phyloP scores from a whole-genome alignment of 2,329 filamentous ascomycete genomes.

The Aspergillus oerlinghausenensis region DNA sequence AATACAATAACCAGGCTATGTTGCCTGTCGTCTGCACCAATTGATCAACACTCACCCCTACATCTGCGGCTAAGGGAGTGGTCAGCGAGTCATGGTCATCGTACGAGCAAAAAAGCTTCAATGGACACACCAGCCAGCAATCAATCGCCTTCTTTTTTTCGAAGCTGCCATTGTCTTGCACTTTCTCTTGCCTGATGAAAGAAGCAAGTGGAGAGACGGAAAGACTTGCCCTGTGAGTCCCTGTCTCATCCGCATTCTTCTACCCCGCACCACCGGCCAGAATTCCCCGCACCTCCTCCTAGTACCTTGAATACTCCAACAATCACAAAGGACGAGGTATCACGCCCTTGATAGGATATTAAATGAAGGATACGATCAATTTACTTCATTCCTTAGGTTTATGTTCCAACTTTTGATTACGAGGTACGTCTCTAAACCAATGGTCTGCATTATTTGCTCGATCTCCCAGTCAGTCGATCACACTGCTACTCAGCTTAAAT shows the following conservation, averaged over 20 bases:
- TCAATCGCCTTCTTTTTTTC: conserved; percentile 16
- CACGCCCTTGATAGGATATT: no score
- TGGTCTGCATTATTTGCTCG: no score
- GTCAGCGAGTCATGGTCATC: not conserved
- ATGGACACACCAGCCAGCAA: conserved; percentile 16
- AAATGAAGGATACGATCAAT: no score
- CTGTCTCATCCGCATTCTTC: no score
- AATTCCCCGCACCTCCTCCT: not conserved
- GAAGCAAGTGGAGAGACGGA: conserved; percentile 7
- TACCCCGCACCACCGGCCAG: not conserved
- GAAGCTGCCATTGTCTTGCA: conserved; percentile 8
- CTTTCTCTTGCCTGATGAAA: not conserved
- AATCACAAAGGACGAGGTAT: no score
- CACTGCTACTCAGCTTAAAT: no score
- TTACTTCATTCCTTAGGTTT: no score
- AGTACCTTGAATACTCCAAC: no score
- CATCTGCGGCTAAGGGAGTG: conserved; percentile 16
- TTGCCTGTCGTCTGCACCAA: not conserved
- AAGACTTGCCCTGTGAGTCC: conserved; percentile 12
- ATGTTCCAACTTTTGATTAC: no score
- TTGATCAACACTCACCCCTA: conserved; percentile 14
- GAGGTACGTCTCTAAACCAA: no score
- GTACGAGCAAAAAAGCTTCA: not conserved
- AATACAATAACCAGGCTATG: not conserved
- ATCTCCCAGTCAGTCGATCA: no score